phyloP scores from a whole-genome alignment of 225 moss, liverwort and hornwort genomes.

The Bryum argenteum region DNA sequence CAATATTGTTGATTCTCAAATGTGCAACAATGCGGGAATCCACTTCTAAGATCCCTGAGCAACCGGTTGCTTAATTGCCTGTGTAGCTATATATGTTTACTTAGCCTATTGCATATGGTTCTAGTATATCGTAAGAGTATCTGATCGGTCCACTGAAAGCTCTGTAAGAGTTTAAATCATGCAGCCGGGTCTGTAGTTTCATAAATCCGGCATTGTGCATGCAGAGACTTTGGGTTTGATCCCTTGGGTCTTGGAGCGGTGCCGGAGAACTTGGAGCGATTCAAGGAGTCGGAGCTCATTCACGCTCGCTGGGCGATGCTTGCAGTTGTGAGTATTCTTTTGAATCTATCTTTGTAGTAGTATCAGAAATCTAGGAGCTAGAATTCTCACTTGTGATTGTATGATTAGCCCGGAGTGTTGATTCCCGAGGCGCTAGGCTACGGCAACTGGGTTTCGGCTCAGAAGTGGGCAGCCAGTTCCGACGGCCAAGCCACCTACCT shows the following conservation, averaged over 20 bases:
- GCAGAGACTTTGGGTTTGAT: conserved; percentile 95
- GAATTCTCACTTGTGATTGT: not conserved
- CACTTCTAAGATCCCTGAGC: too few relatives aligned
- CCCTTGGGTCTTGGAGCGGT: conserved; percentile 83
- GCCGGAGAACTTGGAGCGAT: conserved; percentile 82
- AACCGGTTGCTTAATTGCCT: too few relatives aligned
- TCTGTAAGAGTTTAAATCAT: too few relatives aligned
- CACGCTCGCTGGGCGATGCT: conserved; percentile 88
- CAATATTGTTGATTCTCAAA: not conserved
- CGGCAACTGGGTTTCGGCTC: conserved; percentile 88
- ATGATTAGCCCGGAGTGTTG: conserved; percentile 75
- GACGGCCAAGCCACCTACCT: conserved; percentile 80
- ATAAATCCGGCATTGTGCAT: too few relatives aligned
- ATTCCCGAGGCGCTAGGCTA: conserved; percentile 83
- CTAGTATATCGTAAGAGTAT: too few relatives aligned
- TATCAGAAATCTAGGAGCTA: not conserved
- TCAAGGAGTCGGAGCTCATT: conserved; percentile 91
- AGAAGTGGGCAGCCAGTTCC: conserved; percentile 87
- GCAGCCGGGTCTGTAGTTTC: too few relatives aligned
- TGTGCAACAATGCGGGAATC: not conserved
- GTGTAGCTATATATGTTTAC: too few relatives aligned
- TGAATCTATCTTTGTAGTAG: too few relatives aligned
- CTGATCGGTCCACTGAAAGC: too few relatives aligned
- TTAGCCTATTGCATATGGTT: too few relatives aligned
- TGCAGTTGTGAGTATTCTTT: conserved; percentile 62